These are phyloP conservation scores for Pseudozyma sp. DNA, from an alignment of 1,284 basidiomycete species.

Conservation along the genomic window DNA sequence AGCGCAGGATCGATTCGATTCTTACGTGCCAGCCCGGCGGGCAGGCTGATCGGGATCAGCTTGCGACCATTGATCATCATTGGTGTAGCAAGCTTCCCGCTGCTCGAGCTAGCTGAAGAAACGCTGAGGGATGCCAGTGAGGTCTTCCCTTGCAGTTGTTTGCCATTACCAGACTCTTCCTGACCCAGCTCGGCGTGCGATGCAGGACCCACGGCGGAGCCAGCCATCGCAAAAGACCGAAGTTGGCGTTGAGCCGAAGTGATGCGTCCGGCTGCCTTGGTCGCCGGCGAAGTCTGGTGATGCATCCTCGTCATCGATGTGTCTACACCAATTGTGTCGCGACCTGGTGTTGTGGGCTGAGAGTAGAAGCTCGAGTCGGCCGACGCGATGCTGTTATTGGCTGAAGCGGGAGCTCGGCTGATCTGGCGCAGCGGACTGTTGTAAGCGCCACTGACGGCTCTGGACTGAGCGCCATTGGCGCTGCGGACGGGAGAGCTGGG, in stretches of 20 bases:
- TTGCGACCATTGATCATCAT: conserved; percentile 39
- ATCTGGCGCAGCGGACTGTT: conserved; percentile 27
- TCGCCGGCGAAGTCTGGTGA: conserved; percentile 27
- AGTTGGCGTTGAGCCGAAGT: conserved; percentile 10
- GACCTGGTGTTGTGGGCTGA: conserved; percentile 27
- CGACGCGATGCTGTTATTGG: conserved; percentile 27
- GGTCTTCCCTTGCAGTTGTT: conserved; percentile 24
- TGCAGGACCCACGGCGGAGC: conserved; percentile 8
- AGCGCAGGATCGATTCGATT: conserved; percentile 29
- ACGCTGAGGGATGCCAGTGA: conserved; percentile 29
- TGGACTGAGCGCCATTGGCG: not conserved
- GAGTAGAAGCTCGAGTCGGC: conserved; percentile 41
- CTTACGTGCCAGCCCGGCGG: conserved; percentile 29
- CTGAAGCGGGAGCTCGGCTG: conserved; percentile 11
- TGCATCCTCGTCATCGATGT: not conserved
- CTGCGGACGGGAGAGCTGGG: conserved; percentile 15
- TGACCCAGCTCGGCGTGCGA: conserved; percentile 22
- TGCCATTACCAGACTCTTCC: not conserved
- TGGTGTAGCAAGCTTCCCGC: conserved; percentile 27
- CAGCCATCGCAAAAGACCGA: conserved; percentile 4
- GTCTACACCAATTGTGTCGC: conserved; percentile 3
- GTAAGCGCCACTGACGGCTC: conserved; percentile 3
- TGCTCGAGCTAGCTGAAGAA: conserved; percentile 28
- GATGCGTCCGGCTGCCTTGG: conserved; percentile 16
- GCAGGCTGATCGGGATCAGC: conserved; percentile 46